Evolutionary conservation across 768 basidiomycete species (phyloP), one percentile per base, ranked within the genome.

Genomic region (Dentipellis sp.): DNA sequence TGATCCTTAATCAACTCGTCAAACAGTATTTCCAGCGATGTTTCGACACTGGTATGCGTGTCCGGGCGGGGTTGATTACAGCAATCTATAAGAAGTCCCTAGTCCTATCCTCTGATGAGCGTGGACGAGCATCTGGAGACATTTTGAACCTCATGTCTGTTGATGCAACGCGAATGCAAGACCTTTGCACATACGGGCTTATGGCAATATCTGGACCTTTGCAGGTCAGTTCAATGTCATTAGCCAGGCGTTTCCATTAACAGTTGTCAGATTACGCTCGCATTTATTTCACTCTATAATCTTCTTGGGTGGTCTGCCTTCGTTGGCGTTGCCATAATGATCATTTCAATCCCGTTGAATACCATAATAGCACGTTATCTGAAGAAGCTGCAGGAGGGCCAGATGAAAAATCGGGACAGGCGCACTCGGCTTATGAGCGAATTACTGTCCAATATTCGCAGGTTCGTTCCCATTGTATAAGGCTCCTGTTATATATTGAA

Each of bases 111-210:
- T 93, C 87, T 63, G 88, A 91, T 56, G 93, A 91, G 64, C 82
- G 88, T 4, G 78, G 80, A 10, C 82, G 91, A 42, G 79, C 89
- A 0, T 83, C 90, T 0, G 94, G 95, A 1, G 94, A 97, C 66
- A 94, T 97, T 37, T 92, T 97, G 59, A 97, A 97, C 66, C 70
- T 95, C 35, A 94, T 94, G 86, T 87, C 86, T 8, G 92, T 95
- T 12, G 91, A 93, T 61, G 81, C 91, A 0, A 83, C 80, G 12
- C 74, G 88, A 37, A 69, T 93, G 45, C 88, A 91, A 61, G 90
- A 93, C 57, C 74, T 92, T 22, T 89, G 87, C 66, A 81, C 84
- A 0, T 91, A 88, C 66, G 91, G 87, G 1, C 74, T 97, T 45
- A 94, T 95, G 58, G 77, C 83, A 3, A 77, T 94, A 65, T 91